Base-by-base conservation (phyloP, 1,284 basidiomycete species). In the Ceraceosorus bombacis region DNA sequence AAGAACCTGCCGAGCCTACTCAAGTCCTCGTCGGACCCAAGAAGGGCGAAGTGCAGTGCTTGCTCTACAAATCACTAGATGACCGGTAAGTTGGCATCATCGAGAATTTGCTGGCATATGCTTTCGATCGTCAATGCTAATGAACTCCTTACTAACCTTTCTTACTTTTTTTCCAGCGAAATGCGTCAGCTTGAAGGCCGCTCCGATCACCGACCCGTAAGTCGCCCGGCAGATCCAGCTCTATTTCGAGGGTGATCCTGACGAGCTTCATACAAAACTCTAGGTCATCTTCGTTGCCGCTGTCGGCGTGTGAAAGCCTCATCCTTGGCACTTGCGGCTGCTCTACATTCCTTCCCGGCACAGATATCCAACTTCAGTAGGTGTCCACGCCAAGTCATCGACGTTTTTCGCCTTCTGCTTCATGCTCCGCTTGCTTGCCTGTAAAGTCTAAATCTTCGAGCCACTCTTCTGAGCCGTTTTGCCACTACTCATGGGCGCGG, bases 61-160 rank as follows among this genome's bases (percentile, higher is more conserved):
- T 89, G 10, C 80, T 80, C 51, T 90, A 90, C 73, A 80, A 82
- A 66, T 87, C 86, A 15, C 79, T 90, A 49, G 86, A 89, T 67
- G 88, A 90, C 72, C 80, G 81, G 43, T 46, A 15, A 10, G 43
- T 46, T 10, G 10, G 9, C 43, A 4, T 15, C 15, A 10, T 46
- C 43, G 43, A 46, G 10, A 10, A 10, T 2, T 46, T 10, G 9
- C 43, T 46, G 43, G 43, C 43, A 15, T 15, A 4, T 4, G 27
- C 27, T 1, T 3, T 27, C 27, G 27, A 27, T 27, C 27, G 27
- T 27, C 27, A 27, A 27, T 46, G 43, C 43, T 46, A 4, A 46
- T 1, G 10, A 46, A 10, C 10, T 10, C 4, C 43, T 10, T 10
- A 46, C 43, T 10, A 27, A 27, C 27, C 27, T 27, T 27, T 27